Percentiles rank a stretch among this genome's conserved stretches.
Conservation (phyloP, 2,329 filamentous ascomycete genomes). For the Hansfordia pulvinata region DNA sequence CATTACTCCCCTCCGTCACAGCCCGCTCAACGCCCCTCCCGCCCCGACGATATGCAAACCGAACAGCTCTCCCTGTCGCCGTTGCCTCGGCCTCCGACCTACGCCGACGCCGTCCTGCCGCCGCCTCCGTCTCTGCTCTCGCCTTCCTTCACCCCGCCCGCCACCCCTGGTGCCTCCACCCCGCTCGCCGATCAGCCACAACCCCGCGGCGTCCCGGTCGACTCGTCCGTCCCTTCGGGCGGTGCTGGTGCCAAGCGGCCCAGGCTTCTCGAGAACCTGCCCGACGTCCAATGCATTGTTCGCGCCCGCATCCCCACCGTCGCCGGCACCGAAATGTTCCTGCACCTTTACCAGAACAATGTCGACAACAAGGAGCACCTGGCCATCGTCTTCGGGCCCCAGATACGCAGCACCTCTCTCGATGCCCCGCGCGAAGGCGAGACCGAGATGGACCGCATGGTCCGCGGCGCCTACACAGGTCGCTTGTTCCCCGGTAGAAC, state of each 20-base stretch:
- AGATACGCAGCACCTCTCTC: conserved; percentile 62
- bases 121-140: conserved; percentile 65
- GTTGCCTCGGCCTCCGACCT: neutral
- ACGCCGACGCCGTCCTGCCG: conserved; percentile 4
- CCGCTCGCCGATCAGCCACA: conserved; percentile 24
- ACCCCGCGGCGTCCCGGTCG: conserved; percentile 44
- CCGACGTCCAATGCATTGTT: conserved; percentile 84
- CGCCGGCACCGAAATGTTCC: conserved; percentile 85
- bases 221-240: conserved; percentile 41
- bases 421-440: conserved; percentile 62
- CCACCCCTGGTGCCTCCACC: conserved; percentile 45
- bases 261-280: conserved; percentile 60
- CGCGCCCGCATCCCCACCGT: conserved; percentile 91
- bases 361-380: conserved; percentile 92
- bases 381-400: conserved; percentile 87
- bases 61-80: neutral
- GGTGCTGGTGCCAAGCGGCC: conserved; percentile 53
- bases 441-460: conserved; percentile 84
- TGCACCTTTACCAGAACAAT: conserved; percentile 88
- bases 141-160: conserved; percentile 67
- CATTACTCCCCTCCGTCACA: conserved; percentile 1
- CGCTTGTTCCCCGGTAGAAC: conserved; percentile 75
- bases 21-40: no score
- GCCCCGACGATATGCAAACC: neutral
- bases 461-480: conserved; percentile 83